A percentile compares a stretch with the other conserved stretches of the same genome.
Evolutionary conservation across 192 early-diverging fungal genomes (phyloP).

Genomic region (Phlyctochytrium arcticum): DNA sequence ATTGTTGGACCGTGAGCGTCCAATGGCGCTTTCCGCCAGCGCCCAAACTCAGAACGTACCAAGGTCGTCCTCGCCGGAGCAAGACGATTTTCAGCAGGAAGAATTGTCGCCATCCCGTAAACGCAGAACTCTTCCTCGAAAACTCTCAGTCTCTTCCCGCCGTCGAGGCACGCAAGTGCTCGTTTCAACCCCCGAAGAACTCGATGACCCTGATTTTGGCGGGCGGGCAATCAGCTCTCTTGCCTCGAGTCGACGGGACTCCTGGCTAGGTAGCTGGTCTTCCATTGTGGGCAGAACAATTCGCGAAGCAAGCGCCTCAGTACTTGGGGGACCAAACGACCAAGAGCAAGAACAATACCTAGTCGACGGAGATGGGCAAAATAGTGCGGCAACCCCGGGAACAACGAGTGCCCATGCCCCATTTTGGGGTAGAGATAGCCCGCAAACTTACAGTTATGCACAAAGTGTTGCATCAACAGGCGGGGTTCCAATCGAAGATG

Average conservation of each 20-base stretch:
- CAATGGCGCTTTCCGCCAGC: too few relatives aligned
- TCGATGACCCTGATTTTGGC: conserved; percentile 10
- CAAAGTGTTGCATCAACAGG: neutral
- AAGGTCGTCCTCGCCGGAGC: too few relatives aligned
- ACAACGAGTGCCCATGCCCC: neutral
- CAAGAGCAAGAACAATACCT: neutral
- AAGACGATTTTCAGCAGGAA: too few relatives aligned
- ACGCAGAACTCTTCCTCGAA: neutral
- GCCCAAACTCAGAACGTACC: too few relatives aligned
- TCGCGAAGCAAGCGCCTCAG: neutral
- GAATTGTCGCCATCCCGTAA: too few relatives aligned
- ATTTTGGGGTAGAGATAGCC: neutral
- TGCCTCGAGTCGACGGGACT: neutral
- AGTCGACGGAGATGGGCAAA: neutral
- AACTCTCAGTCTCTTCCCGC: neutral
- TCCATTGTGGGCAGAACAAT: conserved; percentile 5
- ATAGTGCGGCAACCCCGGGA: neutral
- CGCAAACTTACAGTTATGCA: neutral
- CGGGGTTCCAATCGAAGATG: neutral
- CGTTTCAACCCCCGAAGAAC: conserved; percentile 11
- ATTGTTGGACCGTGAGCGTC: too few relatives aligned
- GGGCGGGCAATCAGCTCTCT: neutral
- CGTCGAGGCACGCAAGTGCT: conserved; percentile 13
- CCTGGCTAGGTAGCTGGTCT: conserved; percentile 16
- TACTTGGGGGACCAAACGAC: neutral